Base-by-base conservation (phyloP, 2,329 filamentous ascomycete genomes). In the Colletotrichum australisinense region DNA sequence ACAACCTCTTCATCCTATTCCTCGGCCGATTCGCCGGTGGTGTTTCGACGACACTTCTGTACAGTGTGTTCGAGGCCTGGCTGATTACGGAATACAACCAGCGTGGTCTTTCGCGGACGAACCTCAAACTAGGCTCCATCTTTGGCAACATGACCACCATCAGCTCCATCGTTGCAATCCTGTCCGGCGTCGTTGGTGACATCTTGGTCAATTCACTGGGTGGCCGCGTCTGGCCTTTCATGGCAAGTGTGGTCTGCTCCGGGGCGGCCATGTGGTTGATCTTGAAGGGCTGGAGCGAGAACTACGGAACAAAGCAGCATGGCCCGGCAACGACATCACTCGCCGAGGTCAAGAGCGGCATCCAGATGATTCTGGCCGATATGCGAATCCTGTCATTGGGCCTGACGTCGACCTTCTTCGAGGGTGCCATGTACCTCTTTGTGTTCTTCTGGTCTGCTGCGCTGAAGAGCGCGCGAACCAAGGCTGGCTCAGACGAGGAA, bases 401-500 rank as follows among this genome's bases (percentile, higher is more conserved):
- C 2, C 79, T 91, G 55, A 84, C 86, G 3, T 88, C 88, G 4
- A 89, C 86, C 71, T 86, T 90, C 78, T 91, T 91, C 76, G 90
- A 92, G 80, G 89, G 89, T 24, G 86, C 88, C 32, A 89, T 91
- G 83, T 91, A 91, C 77, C 83, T 92, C 12, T 91, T 91, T 77
- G 88, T 92, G 69, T 91, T 91, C 79, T 91, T 90, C 82, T 91
- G 89, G 86, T 88, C 88, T 0, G 86, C 88, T 1, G 86, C 88
- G 3, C 80, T 92, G n/a, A 86, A 83, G 73, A 81, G 83, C 16
- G 81, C 84, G 12, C 83, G 83, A 53, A 76, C 78, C 19, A 75
- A 78, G 2, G 57, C 76, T 4, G 79, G 77, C 26, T 73, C 73
- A 1, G 65, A 75, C 80, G 83, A 73, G 19, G 77, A 80, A 59